Base-by-base conservation (phyloP, 2,329 filamentous ascomycete species). In the Fusarium xylarioides region DNA sequence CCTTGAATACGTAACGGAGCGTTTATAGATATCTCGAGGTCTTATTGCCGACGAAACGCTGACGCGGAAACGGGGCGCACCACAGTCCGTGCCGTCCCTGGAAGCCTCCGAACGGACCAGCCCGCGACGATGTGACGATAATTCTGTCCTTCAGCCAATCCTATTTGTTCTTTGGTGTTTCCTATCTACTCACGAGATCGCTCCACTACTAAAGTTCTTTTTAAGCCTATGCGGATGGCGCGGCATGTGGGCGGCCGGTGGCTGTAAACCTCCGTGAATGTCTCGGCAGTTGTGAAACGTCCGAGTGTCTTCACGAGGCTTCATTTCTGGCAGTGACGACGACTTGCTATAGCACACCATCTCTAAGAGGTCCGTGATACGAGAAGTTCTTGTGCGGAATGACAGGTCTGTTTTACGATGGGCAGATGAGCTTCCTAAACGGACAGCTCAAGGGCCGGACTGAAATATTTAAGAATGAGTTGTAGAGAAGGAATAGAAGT, bases 211-310 rank as follows among this genome's bases (percentile, higher is more conserved):
- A 53, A 18, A 23, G 26, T 56, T 23, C 43, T 50, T 14, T 38
- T 58, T 32, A 23, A 52, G 34, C 5, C 10, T 32, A 37, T 54
- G 28, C 7, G 23, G n/a, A 66, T 18, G 28, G 15, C 3, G 2
- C 60, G 63, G 43, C 23, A 66, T 66, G 60, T 66, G 63, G 59
- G 63, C 26, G 37, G n/a, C 11, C 11, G 26, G 37, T 19, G 15
- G 4, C 14, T 15, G 23, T 23, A 23, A 10, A 11, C 10, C 18
- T 32, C 19, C 30, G 26, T 57, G 30, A 26, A 23, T n/a, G 10
- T 50, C 21, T 18, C n/a, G 38, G 58, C 19, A 35, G 23, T 34
- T 32, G 8, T 19, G 14, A 34, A 14, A n/a, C 15, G 9, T 7
- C 34, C 11, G 30, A 28, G 23, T 14, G 11, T 12, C 18, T 57